Percentiles rank a stretch among this genome's conserved stretches.
phyloP scores from a whole-genome alignment of 495 filamentous ascomycete genomes.

The Tuber microsphaerosporum region DNA sequence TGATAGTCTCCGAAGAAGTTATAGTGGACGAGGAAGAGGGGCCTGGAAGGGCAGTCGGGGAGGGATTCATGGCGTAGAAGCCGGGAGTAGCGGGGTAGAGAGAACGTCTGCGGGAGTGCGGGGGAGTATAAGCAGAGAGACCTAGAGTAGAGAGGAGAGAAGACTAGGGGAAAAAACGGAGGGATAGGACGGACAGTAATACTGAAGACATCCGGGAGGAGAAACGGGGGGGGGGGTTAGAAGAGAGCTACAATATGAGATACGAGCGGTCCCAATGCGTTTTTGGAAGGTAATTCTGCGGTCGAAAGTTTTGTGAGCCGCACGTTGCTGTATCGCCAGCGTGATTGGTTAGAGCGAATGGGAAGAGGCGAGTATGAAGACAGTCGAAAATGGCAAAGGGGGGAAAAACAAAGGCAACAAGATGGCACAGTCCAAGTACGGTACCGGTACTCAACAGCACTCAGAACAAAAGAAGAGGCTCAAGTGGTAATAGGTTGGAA shows the following conservation, averaged over 20 bases:
- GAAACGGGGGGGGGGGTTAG: constrained; percentile 7
- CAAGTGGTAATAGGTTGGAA: neutral
- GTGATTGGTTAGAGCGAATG: neutral
- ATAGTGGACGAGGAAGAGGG: constrained; percentile 31
- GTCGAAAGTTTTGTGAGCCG: constrained; percentile 3
- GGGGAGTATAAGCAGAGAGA: neutral
- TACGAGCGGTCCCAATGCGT: neutral
- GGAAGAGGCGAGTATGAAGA: neutral
- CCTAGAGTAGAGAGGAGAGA: neutral
- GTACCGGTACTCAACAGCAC: neutral
- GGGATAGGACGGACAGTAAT: constrained; percentile 16
- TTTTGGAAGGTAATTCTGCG: neutral
- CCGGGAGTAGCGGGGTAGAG: constrained; percentile 8
- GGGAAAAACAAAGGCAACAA: neutral
- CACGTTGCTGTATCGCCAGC: neutral
- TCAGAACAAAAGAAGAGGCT: neutral
- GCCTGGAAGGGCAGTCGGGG: constrained; percentile 22
- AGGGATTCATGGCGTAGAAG: constrained; percentile 24
- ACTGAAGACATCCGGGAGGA: constrained; percentile 18
- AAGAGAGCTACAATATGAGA: constrained; percentile 13
- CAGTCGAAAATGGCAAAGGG: neutral
- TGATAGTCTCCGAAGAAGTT: constrained; percentile 30
- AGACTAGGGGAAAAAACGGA: constrained; percentile 19
- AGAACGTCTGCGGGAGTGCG: constrained; percentile 8
- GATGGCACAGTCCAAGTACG: neutral